These are phyloP conservation scores for Musa itinerans DNA, from an alignment of 176 grass and related monocot species.

Conservation along the genomic window DNA sequence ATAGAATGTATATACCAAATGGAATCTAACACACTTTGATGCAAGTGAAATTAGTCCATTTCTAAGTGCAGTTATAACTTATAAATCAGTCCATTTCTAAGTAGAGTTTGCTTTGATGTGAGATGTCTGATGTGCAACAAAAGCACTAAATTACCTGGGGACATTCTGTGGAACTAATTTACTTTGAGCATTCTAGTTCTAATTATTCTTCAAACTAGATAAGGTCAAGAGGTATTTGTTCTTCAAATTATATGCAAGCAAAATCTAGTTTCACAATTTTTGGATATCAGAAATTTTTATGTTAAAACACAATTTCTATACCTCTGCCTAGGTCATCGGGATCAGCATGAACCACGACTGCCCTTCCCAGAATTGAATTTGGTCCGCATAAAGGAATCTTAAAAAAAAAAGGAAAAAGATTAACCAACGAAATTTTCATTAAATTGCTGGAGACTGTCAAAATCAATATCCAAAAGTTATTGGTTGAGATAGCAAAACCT, in stretches of 20 bases:
- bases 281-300: background rate
- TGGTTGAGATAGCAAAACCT: slow-evolving; percentile 23
- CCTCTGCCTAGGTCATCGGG: slow-evolving; percentile 20
- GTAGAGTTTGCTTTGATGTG: too few species aligned
- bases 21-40: background rate
- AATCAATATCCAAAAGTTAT: background rate
- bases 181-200: background rate
- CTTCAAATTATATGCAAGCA: too few species aligned
- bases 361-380: slow-evolving; percentile 14
- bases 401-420: background rate
- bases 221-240: too few species aligned
- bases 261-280: too few species aligned
- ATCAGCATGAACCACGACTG: slow-evolving; percentile 19
- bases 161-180: background rate
- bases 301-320: background rate
- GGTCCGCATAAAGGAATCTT: slow-evolving; percentile 16
- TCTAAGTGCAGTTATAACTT: background rate
- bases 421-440: background rate
- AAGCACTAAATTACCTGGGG: background rate
- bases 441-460: background rate
- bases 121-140: too few species aligned
- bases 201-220: background rate
- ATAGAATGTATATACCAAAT: background rate
- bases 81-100: too few species aligned
- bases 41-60: background rate